Conservation (phyloP, 495 filamentous ascomycete species). For the Aspergillus biplanus region DNA sequence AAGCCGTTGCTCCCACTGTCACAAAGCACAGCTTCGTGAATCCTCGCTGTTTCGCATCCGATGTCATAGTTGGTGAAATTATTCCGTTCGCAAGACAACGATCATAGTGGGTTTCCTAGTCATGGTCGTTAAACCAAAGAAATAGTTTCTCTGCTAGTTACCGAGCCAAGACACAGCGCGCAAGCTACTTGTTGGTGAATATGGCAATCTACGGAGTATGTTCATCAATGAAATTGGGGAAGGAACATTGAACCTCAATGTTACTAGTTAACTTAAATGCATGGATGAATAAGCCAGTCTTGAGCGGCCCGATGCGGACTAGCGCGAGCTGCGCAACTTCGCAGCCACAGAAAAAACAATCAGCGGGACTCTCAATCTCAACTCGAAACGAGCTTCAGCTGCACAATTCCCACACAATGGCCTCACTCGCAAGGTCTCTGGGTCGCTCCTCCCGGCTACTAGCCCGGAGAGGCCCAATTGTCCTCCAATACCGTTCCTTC, state of each 20-base stretch:
- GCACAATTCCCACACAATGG: constrained; percentile 38
- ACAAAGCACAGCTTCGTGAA: constrained; percentile 67
- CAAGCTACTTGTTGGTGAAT: not conserved
- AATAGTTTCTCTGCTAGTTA: not conserved
- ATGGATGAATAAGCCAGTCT: constrained; percentile 2
- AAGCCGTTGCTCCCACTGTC: constrained; percentile 88
- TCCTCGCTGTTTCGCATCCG: constrained; percentile 10
- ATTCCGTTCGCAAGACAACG: not conserved
- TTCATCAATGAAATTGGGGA: not conserved
- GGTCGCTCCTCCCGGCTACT: constrained; percentile 39
- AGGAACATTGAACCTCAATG: not conserved
- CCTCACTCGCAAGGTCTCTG: constrained; percentile 44
- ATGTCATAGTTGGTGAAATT: constrained; percentile 11
- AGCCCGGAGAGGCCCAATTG: constrained; percentile 35
- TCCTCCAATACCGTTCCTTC: constrained; percentile 40
- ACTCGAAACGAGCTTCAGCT: constrained; percentile 16
- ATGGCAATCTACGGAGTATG: not conserved
- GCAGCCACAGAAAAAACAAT: constrained; percentile 28
- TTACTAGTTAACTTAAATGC: too few species aligned
- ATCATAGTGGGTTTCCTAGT: not conserved
- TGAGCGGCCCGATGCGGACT: constrained; percentile 24
- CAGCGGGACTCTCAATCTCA: constrained; percentile 26
- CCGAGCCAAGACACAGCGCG: not conserved
- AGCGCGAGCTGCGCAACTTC: constrained; percentile 24
- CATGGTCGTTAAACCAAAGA: not conserved